Conservation (phyloP, 306 rosid species). For the Acacia acuminata region DNA sequence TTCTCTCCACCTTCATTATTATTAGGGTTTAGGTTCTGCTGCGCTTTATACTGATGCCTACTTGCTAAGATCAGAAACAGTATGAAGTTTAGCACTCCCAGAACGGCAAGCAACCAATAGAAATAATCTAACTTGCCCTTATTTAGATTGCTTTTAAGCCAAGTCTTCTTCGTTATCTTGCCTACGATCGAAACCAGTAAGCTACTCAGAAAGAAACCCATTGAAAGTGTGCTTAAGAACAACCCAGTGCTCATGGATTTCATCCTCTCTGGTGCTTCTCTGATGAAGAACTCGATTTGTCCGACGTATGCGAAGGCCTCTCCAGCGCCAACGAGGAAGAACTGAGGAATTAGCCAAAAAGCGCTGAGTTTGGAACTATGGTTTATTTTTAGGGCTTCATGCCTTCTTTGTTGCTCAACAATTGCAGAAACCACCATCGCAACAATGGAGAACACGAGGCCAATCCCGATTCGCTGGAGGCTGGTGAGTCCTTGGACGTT, state of each 20-base stretch:
- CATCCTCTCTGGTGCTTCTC: constrained; percentile 97
- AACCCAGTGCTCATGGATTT: constrained; percentile 97
- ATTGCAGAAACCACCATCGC: constrained; percentile 78
- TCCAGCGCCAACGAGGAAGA: constrained; percentile 87
- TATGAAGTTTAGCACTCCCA: constrained; percentile 61
- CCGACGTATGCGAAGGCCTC: constrained; percentile 97
- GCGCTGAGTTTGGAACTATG: constrained; percentile 50
- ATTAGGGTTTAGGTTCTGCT: constrained; percentile 30
- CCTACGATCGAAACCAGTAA: constrained; percentile 71
- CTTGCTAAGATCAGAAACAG: constrained; percentile 65
- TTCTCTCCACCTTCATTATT: constrained; percentile 38
- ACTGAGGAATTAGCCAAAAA: constrained; percentile 93
- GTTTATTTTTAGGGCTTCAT: constrained; percentile 30
- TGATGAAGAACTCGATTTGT: constrained; percentile 90
- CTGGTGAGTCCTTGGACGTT: constrained; percentile 81
- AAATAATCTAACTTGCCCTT: constrained; percentile 66
- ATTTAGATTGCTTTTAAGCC: constrained; percentile 78
- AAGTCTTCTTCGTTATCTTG: constrained; percentile 59
- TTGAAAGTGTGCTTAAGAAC: constrained; percentile 77
- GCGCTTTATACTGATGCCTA: constrained; percentile 77
- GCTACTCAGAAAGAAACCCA: constrained; percentile 90
- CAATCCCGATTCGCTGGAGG: constrained; percentile 90
- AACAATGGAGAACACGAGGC: constrained; percentile 60
- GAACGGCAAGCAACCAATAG: constrained; percentile 74
- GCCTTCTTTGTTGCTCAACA: constrained; percentile 64